Evolutionary conservation across 129 eudicot genomes (phyloP), one percentile per base, ranked within the genome.

Genomic region (Sambucus nigra): DNA sequence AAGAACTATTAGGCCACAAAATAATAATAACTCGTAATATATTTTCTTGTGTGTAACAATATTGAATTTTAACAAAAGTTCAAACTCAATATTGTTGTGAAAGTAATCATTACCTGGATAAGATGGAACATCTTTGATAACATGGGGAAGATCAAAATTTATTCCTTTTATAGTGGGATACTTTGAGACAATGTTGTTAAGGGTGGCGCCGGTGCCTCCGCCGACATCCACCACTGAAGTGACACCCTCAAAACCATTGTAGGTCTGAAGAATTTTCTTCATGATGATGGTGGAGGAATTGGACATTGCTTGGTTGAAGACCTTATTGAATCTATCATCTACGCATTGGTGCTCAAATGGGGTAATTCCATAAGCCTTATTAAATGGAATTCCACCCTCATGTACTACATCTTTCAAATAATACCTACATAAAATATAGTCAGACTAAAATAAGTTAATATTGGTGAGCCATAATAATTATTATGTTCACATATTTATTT

Each of bases 341-440:
- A 67, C 74, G 15, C 86, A 81, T 32, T 64, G 76, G 41, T 82
- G 74, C 5, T 80, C 94, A 49, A 68, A 87, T 25, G 74, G 71
- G 9, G 77, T 71, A 86, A 80, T 83, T 18, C 94, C 96, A 46
- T 80, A 74, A 0, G 89, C 94, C 69, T 77, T 87, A 66, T 87
- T 69, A 68, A 83, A 87, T 28, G 96, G 96, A 21, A 72, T 72
- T 27, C 94, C 94, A 15, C 96, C 96, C 14, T 80, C 86, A 51
- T 82, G 56, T 33, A 87, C 81, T 1, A 89, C 94, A 59, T 87
- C 96, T 76, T 83, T 83, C 59, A 87, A 35, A 51, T 80, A 66
- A 60, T 76, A 77, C 89, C 96, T 87, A 16, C 2, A 25, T n/a
- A n/a, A n/a, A n/a, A n/a, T n/a, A n/a, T n/a, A n/a, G n/a, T n/a